phyloP scores from a whole-genome alignment of 495 filamentous ascomycete genomes.

The Penicillium daleae region DNA sequence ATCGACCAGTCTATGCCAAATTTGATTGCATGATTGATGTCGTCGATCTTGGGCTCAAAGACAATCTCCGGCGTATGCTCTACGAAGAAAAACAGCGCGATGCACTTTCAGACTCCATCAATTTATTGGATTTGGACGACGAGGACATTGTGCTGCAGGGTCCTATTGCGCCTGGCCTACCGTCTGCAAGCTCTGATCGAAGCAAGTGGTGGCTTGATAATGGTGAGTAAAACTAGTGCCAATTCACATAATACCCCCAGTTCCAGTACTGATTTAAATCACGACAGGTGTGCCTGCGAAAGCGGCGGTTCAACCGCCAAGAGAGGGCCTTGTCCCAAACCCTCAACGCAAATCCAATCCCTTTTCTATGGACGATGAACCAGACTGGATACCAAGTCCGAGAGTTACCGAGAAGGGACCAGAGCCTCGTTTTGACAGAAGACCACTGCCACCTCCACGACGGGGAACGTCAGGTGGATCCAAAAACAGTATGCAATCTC shows the following conservation, averaged over 20 bases:
- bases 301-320: constrained; percentile 68
- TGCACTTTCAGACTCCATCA: constrained; percentile 38
- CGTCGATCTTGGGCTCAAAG: constrained; percentile 72
- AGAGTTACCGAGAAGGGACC: neutral
- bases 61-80: constrained; percentile 68
- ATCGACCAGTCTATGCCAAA: constrained; percentile 86
- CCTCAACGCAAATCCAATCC: constrained; percentile 78
- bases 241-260: neutral
- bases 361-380: constrained; percentile 66
- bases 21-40: constrained; percentile 84
- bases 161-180: constrained; percentile 76
- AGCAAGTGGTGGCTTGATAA: constrained; percentile 96
- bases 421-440: constrained; percentile 7
- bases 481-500: neutral
- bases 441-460: constrained; percentile 22
- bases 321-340: constrained; percentile 64
- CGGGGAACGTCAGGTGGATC: constrained; percentile 9
- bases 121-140: constrained; percentile 65
- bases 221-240: constrained; percentile 43
- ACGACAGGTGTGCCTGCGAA: constrained; percentile 69
- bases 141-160: constrained; percentile 76
- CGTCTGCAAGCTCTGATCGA: constrained; percentile 86
- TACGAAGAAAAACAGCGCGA: constrained; percentile 69
- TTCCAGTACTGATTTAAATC: constrained; percentile 15
- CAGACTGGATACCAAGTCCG: constrained; percentile 68